A percentile compares a stretch with the other conserved stretches of the same genome.
Conservation (phyloP, 768 basidiomycete genomes). For the Pleurotus cornucopiae region DNA sequence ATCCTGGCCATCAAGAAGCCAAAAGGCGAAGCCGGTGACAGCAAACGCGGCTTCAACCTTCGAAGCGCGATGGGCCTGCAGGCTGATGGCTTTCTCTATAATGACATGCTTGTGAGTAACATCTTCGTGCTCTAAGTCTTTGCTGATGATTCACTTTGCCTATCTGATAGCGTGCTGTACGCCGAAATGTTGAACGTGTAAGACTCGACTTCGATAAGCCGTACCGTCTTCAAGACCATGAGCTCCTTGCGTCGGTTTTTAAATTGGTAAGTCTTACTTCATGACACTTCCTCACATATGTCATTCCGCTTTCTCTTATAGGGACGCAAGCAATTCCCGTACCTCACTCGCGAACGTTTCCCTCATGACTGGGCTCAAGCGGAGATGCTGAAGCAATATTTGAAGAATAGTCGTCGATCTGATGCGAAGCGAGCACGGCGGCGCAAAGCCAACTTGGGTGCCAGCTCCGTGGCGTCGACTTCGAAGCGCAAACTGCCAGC, state of each 20-base stretch:
- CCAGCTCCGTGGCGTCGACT: background rate
- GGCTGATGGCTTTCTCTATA: constrained; percentile 4
- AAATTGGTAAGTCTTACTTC: too few species aligned
- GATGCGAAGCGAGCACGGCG: too few species aligned
- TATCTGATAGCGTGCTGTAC: background rate
- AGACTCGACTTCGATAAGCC: too few species aligned
- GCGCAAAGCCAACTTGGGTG: too few species aligned
- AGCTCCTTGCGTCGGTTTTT: too few species aligned
- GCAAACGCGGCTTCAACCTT: constrained; percentile 9
- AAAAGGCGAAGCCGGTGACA: constrained; percentile 11
- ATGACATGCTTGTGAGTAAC: constrained; percentile 2
- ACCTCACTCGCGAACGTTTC: constrained; percentile 7
- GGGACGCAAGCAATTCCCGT: constrained; percentile 5
- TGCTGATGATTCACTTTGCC: background rate
- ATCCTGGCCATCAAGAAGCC: constrained; percentile 4
- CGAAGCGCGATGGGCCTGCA: constrained; percentile 11
- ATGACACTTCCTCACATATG: too few species aligned
- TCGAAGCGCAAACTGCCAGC: background rate
- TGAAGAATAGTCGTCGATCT: background rate
- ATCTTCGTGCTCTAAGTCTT: background rate
- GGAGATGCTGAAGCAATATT: constrained; percentile 8
- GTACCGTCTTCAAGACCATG: too few species aligned
- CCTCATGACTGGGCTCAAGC: constrained; percentile 9
- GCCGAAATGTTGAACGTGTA: background rate
- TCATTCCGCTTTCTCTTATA: background rate